Evolutionary conservation across 352 stramenopile species (phyloP), one percentile per base, ranked within the genome.

Genomic region (Globisporangium cystogenes): DNA sequence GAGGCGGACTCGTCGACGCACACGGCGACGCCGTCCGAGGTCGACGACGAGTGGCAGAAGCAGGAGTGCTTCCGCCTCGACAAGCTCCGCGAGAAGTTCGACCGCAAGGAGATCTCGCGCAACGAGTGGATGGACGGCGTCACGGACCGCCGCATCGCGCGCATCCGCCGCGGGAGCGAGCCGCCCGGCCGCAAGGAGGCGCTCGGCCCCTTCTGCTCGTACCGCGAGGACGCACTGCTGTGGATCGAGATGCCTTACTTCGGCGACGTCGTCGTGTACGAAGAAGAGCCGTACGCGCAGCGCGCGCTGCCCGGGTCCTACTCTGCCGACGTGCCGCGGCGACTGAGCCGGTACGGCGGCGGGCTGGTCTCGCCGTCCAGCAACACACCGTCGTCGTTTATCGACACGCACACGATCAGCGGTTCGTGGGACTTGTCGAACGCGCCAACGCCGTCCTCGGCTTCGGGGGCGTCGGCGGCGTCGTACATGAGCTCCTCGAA

Each of bases 71-170:
- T 90, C 31, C 79, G 82, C 24, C 71, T 95, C 31, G 82, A 93
- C 65, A 95, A 96, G 57, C 76, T 89, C 2, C 75, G 82, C 11
- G 88, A 97, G 56, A 88, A 86, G 61, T 96, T 95, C 65, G 86
- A 93, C 35, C 85, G 86, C 51, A 91, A 91, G 33, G 79, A 95
- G 44, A 91, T 96, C 46, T 59, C 74, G 24, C 73, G 76, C 20
- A 90, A 93, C 59, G 84, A 96, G 57, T 98, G 89, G 90, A 93
- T 98, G 68, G 90, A 98, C 56, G 85, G 80, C 50, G 80, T 95
- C 40, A 95, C 84, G 15, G 81, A 93, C 55, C 79, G 84, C 43
- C 82, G 84, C 46, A 95, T 95, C 57, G 80, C 80, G 27, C 75
- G 84, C 4, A 95, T 92, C n/a, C 80, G 80, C 14, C 74, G 82